Conservation (phyloP, 345 rosid species). For the Eucalyptus cloeziana region DNA sequence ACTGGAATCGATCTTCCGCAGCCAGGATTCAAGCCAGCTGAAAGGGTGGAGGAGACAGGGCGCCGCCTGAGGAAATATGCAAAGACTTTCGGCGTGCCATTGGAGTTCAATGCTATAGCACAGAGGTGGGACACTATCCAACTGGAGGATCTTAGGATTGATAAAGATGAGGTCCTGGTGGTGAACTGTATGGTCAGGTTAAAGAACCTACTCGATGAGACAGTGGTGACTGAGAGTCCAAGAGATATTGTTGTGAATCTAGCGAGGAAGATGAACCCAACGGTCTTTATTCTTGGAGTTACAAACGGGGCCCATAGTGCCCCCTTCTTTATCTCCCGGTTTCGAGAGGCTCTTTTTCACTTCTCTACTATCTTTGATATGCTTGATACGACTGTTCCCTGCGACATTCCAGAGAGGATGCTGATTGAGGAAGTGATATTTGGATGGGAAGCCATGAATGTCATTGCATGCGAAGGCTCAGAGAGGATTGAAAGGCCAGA, state of each 20-base stretch:
- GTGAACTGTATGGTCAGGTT: slow-evolving; percentile 30
- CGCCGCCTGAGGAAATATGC: slow-evolving; percentile 30
- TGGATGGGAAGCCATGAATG: slow-evolving; percentile 41
- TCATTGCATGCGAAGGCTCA: slow-evolving; percentile 41
- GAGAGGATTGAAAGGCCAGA: slow-evolving; percentile 51
- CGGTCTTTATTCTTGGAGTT: slow-evolving; percentile 25
- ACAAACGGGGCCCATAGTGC: slow-evolving; percentile 33
- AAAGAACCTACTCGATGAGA: slow-evolving; percentile 50
- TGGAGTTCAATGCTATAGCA: slow-evolving; percentile 43
- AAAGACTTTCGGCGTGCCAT: slow-evolving; percentile 32
- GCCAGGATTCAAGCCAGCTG: slow-evolving; percentile 50
- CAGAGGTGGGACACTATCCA: slow-evolving; percentile 51
- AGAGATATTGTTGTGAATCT: slow-evolving; percentile 32
- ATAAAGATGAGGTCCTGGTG: slow-evolving; percentile 29
- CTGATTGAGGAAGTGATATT: slow-evolving; percentile 22
- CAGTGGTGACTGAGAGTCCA: slow-evolving; percentile 31
- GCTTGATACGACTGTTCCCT: slow-evolving; percentile 27
- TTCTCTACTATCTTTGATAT: slow-evolving; percentile 36
- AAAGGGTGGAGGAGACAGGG: slow-evolving; percentile 51
- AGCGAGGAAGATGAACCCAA: slow-evolving; percentile 29
- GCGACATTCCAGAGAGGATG: slow-evolving; percentile 38
- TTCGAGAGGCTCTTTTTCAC: slow-evolving; percentile 49
- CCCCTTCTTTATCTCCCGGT: slow-evolving; percentile 43
- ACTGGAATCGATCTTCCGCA: slow-evolving; percentile 56
- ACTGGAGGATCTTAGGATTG: slow-evolving; percentile 40